These are phyloP conservation scores for Litsea cubeba DNA, from an alignment of 164 flowering plant genomes.

Conservation along the genomic window DNA sequence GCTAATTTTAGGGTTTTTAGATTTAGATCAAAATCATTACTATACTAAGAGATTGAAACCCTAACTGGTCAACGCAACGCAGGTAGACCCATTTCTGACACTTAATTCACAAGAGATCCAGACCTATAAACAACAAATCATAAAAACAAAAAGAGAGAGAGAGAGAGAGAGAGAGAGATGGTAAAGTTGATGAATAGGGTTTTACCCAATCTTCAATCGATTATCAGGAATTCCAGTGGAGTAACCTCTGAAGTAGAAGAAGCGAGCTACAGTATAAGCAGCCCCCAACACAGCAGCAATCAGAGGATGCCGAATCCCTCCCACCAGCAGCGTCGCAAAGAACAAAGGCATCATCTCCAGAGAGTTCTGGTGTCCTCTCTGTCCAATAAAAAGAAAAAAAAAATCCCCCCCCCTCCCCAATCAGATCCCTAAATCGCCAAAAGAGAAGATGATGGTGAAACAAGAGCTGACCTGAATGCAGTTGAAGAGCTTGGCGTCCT, in stretches of 20 bases:
- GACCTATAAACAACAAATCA: too few relatives aligned
- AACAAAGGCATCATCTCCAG: conserved; percentile 77
- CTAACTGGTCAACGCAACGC: too few relatives aligned
- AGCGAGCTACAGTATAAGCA: conserved; percentile 46
- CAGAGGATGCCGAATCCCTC: conserved; percentile 68
- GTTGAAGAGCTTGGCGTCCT: conserved; percentile 84
- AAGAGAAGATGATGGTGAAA: background rate
- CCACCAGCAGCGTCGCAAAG: conserved; percentile 57
- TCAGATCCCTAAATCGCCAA: background rate
- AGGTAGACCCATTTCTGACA: too few relatives aligned
- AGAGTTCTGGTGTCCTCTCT: conserved; percentile 93
- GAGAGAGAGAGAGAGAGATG: background rate
- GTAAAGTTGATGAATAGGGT: background rate
- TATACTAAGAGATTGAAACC: too few relatives aligned
- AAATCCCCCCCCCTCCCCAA: background rate
- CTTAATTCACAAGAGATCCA: too few relatives aligned
- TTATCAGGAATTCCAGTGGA: conserved; percentile 72
- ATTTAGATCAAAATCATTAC: too few relatives aligned
- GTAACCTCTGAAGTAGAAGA: conserved; percentile 77
- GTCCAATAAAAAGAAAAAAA: conserved; percentile 12
- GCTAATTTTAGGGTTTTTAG: too few relatives aligned
- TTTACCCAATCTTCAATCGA: conserved; percentile 56
- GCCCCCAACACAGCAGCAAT: conserved; percentile 49
- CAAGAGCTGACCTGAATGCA: conserved; percentile 63
- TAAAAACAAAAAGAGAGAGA: too few relatives aligned